phyloP scores from a whole-genome alignment of 1,284 basidiomycete species.

The Marasmius fiardii region DNA sequence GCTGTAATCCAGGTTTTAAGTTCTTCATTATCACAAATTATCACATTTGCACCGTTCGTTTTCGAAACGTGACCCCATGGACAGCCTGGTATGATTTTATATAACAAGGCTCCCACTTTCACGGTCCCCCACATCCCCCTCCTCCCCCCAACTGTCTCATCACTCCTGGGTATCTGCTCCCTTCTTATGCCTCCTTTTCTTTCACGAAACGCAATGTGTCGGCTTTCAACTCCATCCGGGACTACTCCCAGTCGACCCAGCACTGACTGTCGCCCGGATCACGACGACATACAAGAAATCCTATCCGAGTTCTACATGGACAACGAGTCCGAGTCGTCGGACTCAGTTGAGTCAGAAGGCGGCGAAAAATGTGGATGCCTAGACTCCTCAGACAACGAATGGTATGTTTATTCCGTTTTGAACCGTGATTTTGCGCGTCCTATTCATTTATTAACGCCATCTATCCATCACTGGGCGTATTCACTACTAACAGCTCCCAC shows the following conservation, averaged over 20 bases:
- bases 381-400: not conserved
- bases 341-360: not conserved
- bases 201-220: not conserved
- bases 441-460: not conserved
- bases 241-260: not conserved
- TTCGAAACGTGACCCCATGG: not conserved
- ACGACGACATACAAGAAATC: slow-evolving; percentile 12
- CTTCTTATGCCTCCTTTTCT: not conserved
- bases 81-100: not conserved
- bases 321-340: not conserved
- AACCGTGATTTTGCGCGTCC: not conserved
- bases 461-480: not conserved
- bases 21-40: not conserved
- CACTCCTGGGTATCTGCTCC: not conserved
- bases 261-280: not conserved
- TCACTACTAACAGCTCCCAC: not conserved
- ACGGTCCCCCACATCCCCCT: not conserved
- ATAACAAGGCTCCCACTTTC: not conserved
- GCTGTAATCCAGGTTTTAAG: not conserved
- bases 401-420: not conserved
- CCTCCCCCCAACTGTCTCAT: not conserved
- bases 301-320: slow-evolving; percentile 9
- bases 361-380: not conserved
- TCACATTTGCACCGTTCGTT: not conserved
- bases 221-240: not conserved